Evolutionary conservation across 352 stramenopile species (phyloP).

Genomic region (Pythium vanterpoolii): DNA sequence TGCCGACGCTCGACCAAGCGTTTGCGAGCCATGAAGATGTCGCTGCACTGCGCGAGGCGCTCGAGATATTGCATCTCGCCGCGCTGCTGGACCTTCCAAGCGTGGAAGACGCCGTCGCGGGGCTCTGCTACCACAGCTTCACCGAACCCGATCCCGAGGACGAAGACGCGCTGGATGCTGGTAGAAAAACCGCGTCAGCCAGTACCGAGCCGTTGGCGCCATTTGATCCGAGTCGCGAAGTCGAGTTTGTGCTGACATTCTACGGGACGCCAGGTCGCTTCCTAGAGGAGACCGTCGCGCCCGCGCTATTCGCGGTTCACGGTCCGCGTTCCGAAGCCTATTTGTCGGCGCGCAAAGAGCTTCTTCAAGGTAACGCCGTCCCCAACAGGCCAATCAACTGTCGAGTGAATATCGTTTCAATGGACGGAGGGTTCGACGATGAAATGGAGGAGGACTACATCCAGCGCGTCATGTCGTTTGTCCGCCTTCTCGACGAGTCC

Average conservation of each 20-base stretch:
- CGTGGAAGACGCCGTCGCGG: constrained; percentile 15
- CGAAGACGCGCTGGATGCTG: neutral
- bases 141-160: neutral
- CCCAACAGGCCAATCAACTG: neutral
- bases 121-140: constrained; percentile 17
- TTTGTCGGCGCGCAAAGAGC: neutral
- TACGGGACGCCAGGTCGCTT: constrained; percentile 12
- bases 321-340: neutral
- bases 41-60: constrained; percentile 9
- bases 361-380: neutral
- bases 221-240: neutral
- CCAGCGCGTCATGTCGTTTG: constrained; percentile 15
- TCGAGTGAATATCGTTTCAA: constrained; percentile 14
- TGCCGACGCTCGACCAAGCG: constrained; percentile 2
- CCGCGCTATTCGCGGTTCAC: neutral
- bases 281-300: constrained; percentile 8
- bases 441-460: constrained; percentile 13
- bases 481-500: neutral
- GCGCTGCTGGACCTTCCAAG: constrained; percentile 1
- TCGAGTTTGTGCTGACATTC: constrained; percentile 18
- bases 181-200: neutral
- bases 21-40: constrained; percentile 1
- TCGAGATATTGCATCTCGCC: constrained; percentile 14
- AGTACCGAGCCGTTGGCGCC: neutral
- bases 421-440: constrained; percentile 14